A percentile compares a stretch with the other conserved stretches of the same genome.
Evolutionary conservation across 345 rosid genomes (phyloP).

Genomic region (Melaleuca alternifolia): DNA sequence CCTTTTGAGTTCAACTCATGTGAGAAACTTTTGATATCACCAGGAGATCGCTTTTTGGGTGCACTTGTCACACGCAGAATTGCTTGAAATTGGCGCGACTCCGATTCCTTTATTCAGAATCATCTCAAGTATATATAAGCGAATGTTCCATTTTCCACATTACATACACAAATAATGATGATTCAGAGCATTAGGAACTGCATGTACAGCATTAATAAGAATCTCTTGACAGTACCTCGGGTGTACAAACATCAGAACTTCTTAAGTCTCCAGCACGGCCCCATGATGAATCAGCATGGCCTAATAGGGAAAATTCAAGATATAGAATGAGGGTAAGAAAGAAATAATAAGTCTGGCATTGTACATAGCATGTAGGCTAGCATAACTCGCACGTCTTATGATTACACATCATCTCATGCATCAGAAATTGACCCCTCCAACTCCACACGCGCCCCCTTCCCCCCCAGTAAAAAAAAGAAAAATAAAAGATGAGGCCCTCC

Average conservation of each 20-base stretch:
- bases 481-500: neutral
- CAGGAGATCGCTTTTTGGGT: conserved; percentile 86
- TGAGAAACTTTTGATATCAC: conserved; percentile 98
- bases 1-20: conserved; percentile 98
- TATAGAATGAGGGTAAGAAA: conserved; percentile 2
- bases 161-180: neutral
- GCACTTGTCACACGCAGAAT: conserved; percentile 94
- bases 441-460: no score
- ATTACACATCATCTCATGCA: neutral
- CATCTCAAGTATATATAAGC: conserved; percentile 43
- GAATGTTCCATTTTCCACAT: conserved; percentile 3
- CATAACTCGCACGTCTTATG: neutral
- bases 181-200: neutral
- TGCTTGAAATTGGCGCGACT: conserved; percentile 98
- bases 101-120: conserved; percentile 89
- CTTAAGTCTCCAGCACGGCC: conserved; percentile 48
- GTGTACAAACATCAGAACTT: conserved; percentile 76
- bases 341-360: neutral
- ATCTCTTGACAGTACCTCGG: conserved; percentile 60
- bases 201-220: neutral
- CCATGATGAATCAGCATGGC: conserved; percentile 37
- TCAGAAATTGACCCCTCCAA: neutral
- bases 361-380: neutral
- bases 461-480: neutral
- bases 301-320: conserved; percentile 24